phyloP scores from a whole-genome alignment of 176 grass and related monocot species.

The Zoysia japonica region DNA sequence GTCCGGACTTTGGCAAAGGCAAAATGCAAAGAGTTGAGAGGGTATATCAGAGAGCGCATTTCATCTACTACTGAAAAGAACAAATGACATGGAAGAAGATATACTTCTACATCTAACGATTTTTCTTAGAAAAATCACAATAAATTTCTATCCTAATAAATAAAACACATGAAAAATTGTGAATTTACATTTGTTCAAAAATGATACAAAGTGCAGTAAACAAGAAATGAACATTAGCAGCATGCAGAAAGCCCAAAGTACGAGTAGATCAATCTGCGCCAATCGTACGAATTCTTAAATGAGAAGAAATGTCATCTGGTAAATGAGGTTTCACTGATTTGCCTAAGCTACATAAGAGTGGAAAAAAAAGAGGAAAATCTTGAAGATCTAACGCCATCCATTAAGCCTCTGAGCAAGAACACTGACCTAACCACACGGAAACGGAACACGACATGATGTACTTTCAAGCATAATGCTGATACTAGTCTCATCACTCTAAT shows the following conservation, averaged over 20 bases:
- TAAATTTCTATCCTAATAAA: background rate
- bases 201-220: background rate
- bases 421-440: slow-evolving; percentile 29
- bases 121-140: background rate
- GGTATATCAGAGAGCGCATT: background rate
- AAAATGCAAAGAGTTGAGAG: background rate
- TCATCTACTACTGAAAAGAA: background rate
- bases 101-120: too few relatives aligned
- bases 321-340: background rate
- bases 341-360: background rate
- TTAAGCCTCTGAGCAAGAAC: slow-evolving; percentile 18
- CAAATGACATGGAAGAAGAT: background rate
- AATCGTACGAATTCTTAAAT: background rate
- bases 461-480: slow-evolving; percentile 3
- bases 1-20: background rate
- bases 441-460: background rate
- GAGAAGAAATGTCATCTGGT: background rate
- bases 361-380: background rate
- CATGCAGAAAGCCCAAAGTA: background rate
- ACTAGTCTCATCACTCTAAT: slow-evolving; percentile 15
- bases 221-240: background rate
- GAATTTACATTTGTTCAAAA: background rate
- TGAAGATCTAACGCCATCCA: background rate
- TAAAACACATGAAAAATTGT: background rate
- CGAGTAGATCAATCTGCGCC: background rate